These are phyloP conservation scores for Penicillium simplicissimum DNA, from an alignment of 495 filamentous ascomycete species.

Conservation along the genomic window DNA sequence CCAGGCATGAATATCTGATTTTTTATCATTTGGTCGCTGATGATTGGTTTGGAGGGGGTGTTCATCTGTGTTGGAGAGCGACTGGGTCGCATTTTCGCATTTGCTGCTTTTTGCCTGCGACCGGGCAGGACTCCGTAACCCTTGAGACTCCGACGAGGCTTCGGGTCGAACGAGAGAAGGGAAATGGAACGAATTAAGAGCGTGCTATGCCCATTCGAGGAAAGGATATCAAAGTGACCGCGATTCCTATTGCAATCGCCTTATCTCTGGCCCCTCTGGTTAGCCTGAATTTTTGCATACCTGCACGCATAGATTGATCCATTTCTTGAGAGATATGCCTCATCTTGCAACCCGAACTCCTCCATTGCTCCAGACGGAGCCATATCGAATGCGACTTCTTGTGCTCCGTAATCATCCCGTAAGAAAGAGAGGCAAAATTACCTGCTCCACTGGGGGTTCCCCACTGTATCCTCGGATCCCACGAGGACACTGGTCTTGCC, in stretches of 20 bases:
- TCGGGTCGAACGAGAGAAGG: not conserved
- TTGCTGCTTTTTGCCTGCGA: not conserved
- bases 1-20: not conserved
- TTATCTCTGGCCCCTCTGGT: not conserved
- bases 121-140: conserved; percentile 1
- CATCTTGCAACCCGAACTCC: not conserved
- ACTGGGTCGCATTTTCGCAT: not conserved
- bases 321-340: not conserved
- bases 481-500: conserved; percentile 40
- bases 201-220: not conserved
- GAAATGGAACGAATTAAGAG: not conserved
- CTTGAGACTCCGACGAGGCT: not conserved
- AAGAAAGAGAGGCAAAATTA: conserved; percentile 36
- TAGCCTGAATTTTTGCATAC: not conserved
- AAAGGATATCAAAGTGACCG: not conserved
- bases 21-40: not conserved
- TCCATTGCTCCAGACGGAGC: not conserved
- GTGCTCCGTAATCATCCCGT: not conserved
- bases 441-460: conserved; percentile 35
- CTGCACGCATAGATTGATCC: not conserved
- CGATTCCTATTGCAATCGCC: not conserved
- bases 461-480: conserved; percentile 48
- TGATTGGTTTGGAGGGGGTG: not conserved
- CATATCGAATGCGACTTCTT: not conserved
- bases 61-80: not conserved